Percentiles rank a stretch among this genome's conserved stretches.
These are phyloP conservation scores for Streptanthus diversifolius DNA, from an alignment of 345 rosid genomes.

Conservation along the genomic window DNA sequence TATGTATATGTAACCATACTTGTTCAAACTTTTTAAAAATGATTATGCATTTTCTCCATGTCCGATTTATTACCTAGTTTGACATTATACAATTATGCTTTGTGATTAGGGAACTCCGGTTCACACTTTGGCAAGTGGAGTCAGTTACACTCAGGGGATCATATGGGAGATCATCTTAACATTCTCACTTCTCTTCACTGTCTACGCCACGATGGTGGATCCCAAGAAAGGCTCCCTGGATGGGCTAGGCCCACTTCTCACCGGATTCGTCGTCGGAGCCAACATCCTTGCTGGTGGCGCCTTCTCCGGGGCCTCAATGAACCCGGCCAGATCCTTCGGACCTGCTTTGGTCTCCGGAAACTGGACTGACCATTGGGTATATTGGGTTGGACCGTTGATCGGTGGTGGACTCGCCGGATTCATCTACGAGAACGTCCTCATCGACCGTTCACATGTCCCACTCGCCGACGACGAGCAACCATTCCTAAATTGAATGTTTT, in stretches of 20 bases:
- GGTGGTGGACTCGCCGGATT: conserved; percentile 82
- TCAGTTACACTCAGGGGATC: conserved; percentile 58
- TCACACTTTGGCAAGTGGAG: conserved; percentile 65
- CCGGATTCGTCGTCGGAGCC: conserved; percentile 81
- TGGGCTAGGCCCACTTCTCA: conserved; percentile 66
- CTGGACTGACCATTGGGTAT: conserved; percentile 93
- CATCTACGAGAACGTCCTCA: conserved; percentile 65
- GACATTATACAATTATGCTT: neutral
- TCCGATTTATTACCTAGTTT: neutral
- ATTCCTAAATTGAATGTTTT: conserved; percentile 1
- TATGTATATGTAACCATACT: neutral
- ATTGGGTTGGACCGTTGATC: conserved; percentile 85
- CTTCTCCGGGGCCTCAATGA: conserved; percentile 94
- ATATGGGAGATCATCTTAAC: conserved; percentile 77
- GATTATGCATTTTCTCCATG: neutral
- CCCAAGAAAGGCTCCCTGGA: conserved; percentile 75
- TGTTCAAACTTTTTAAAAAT: neutral
- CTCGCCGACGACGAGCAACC: conserved; percentile 35
- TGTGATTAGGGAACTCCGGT: conserved; percentile 52
- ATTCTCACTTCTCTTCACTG: conserved; percentile 77
- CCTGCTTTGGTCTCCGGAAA: conserved; percentile 75
- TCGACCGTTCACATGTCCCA: conserved; percentile 43
- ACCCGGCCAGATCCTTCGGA: conserved; percentile 91
- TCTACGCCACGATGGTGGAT: conserved; percentile 84
- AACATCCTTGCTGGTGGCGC: conserved; percentile 75